These are phyloP conservation scores for Aspergillus fijiensis DNA, from an alignment of 2,329 filamentous ascomycete genomes.

Conservation along the genomic window DNA sequence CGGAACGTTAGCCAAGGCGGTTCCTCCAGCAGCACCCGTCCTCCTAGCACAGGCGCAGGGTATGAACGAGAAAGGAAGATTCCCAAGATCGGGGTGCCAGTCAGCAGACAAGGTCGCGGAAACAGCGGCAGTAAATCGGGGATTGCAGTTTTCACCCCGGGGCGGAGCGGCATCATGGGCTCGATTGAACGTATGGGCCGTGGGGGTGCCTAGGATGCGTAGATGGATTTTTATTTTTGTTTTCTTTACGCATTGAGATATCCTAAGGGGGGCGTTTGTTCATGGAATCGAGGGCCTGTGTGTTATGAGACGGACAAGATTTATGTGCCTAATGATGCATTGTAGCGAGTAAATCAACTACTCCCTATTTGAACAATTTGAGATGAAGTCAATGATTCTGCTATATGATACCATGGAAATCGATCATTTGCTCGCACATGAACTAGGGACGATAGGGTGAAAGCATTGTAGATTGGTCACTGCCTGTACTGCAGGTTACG, in stretches of 20 bases:
- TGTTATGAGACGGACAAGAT: background rate
- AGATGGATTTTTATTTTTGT: background rate
- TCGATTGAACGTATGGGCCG: slow-evolving; percentile 87
- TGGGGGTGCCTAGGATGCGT: slow-evolving; percentile 24
- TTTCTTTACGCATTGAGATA: slow-evolving; percentile 8
- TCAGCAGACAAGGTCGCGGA: slow-evolving; percentile 30
- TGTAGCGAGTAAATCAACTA: background rate
- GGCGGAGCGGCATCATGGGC: slow-evolving; percentile 73
- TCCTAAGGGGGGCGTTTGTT: slow-evolving; percentile 5
- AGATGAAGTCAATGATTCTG: background rate
- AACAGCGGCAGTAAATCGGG: slow-evolving; percentile 40
- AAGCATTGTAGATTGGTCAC: background rate
- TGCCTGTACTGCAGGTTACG: background rate
- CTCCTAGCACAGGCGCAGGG: slow-evolving; percentile 26
- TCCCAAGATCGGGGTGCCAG: slow-evolving; percentile 32
- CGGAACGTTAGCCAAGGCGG: slow-evolving; percentile 26
- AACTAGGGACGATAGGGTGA: too few relatives aligned
- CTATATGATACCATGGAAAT: too few relatives aligned
- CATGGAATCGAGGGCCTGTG: background rate
- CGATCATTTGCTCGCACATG: too few relatives aligned
- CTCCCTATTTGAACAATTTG: background rate
- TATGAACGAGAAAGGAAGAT: slow-evolving; percentile 29
- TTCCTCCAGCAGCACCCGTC: slow-evolving; percentile 32
- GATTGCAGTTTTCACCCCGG: slow-evolving; percentile 39
- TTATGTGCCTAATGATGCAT: background rate